Evolutionary conservation across 2,329 filamentous ascomycete species (phyloP), one percentile per base, ranked within the genome.

Genomic region (Nothophoma quercina): DNA sequence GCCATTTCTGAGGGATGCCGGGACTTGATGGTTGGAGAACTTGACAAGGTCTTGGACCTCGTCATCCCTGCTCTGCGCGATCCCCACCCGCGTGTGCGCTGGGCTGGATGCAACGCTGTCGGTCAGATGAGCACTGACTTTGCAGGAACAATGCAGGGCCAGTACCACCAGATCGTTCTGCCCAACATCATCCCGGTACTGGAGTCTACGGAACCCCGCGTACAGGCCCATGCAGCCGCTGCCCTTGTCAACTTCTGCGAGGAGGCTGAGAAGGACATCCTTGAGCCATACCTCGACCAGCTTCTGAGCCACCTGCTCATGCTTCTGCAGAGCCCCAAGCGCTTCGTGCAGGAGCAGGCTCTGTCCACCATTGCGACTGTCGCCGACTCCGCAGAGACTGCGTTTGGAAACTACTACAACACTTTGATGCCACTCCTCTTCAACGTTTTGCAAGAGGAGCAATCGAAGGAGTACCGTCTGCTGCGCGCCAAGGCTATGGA

Each of bases 61-160:
- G 93, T 99, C n/a, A 86, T 97, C 41, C 95, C 95, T 13, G 90
- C 93, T 28, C 83, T 99, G 28, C 87, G 88, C 65, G 93, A 99
- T 70, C 84, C 89, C 30, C 95, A 99, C 71, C 90, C 95, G 32
- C 90, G 95, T 70, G 95, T 99, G 48, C 88, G 93, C 67, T 99
- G 96, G 88, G 95, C 95, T 44, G 95, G 93, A 26, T 99, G 95
- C 80, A 98, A 99, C 71, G 95, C 95, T 33, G 84, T 99, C n/a
- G 95, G 95, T 22, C 95, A 99, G 76, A 99, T 99, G 95, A 98
- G 93, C 79, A 99, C 95, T 25, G 95, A 99, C 71, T 99, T 99
- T 74, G 93, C 96, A 10, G 93, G 93, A 10, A 96, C 90, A 9
- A 98, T 99, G 93, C 95, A 99, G 76, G 89, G 91, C 63, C 95